These are phyloP conservation scores for Coemansia sp. DNA, from an alignment of 192 early-diverging fungal species.

Conservation along the genomic window DNA sequence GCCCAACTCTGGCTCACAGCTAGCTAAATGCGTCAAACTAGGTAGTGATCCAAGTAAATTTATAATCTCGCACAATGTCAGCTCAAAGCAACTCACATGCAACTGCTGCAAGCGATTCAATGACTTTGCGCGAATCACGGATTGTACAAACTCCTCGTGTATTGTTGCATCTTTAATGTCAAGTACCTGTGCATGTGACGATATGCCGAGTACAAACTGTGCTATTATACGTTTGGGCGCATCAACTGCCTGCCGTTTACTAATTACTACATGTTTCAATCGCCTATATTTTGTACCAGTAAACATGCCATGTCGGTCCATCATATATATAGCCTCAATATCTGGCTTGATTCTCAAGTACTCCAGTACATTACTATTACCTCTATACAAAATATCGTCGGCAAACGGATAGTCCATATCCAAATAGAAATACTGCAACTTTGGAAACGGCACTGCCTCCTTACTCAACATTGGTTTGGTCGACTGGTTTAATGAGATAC, in stretches of 20 bases:
- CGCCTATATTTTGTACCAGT: background rate
- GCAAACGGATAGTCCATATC: slow-evolving; percentile 27
- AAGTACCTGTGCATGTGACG: background rate
- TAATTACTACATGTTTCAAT: slow-evolving; percentile 6
- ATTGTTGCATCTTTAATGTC: slow-evolving; percentile 15
- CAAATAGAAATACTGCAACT: slow-evolving; percentile 5
- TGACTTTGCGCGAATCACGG: background rate
- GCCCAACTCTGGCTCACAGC: background rate
- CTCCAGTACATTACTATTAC: slow-evolving; percentile 12
- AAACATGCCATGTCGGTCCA: slow-evolving; percentile 15
- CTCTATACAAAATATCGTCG: slow-evolving; percentile 30
- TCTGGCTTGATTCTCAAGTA: slow-evolving; percentile 14
- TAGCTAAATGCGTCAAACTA: background rate
- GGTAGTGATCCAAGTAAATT: background rate
- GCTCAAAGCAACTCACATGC: background rate
- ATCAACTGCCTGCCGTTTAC: background rate
- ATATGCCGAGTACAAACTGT: slow-evolving; percentile 12
- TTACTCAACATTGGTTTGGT: background rate
- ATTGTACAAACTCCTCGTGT: background rate
- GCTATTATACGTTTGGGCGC: background rate
- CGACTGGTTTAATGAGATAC: too few species aligned
- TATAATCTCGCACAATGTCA: slow-evolving; percentile 2
- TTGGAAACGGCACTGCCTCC: slow-evolving; percentile 13
- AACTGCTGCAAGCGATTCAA: background rate
- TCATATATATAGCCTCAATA: slow-evolving; percentile 9